phyloP scores from a whole-genome alignment of 1,284 basidiomycete species.

The Mycena sp. region DNA sequence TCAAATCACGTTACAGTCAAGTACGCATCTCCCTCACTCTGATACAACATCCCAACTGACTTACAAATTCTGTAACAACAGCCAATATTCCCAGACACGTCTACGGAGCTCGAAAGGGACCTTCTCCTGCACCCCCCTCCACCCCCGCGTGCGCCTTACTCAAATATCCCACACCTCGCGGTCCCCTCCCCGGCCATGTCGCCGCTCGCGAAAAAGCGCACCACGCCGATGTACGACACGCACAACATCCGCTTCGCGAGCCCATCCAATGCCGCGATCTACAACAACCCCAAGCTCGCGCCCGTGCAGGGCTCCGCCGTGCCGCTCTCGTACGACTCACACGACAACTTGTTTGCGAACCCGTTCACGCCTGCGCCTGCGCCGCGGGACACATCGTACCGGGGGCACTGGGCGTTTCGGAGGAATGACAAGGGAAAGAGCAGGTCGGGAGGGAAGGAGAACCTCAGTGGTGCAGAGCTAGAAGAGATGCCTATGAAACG shows the following conservation, averaged over 20 bases:
- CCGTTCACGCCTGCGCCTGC: constrained; percentile 9
- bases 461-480: too few relatives aligned
- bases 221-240: constrained; percentile 16
- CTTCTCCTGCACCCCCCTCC: not conserved
- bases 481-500: too few relatives aligned
- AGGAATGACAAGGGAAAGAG: too few relatives aligned
- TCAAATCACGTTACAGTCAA: constrained; percentile 11
- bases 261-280: constrained; percentile 23
- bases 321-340: constrained; percentile 26
- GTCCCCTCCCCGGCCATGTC: constrained; percentile 7
- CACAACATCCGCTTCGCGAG: constrained; percentile 31
- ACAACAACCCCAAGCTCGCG: constrained; percentile 25
- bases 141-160: constrained; percentile 1
- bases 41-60: not conserved
- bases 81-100: constrained; percentile 5
- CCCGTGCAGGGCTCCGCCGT: constrained; percentile 26
- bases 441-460: too few relatives aligned
- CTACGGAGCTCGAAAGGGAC: not conserved
- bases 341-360: constrained; percentile 19
- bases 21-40: not conserved
- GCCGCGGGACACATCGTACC: not conserved
- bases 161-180: not conserved
- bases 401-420: not conserved
- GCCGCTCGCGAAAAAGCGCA: not conserved
- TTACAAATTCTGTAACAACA: not conserved